These are phyloP conservation scores for Neurospora sp. DNA, from an alignment of 495 filamentous ascomycete species.

Conservation along the genomic window DNA sequence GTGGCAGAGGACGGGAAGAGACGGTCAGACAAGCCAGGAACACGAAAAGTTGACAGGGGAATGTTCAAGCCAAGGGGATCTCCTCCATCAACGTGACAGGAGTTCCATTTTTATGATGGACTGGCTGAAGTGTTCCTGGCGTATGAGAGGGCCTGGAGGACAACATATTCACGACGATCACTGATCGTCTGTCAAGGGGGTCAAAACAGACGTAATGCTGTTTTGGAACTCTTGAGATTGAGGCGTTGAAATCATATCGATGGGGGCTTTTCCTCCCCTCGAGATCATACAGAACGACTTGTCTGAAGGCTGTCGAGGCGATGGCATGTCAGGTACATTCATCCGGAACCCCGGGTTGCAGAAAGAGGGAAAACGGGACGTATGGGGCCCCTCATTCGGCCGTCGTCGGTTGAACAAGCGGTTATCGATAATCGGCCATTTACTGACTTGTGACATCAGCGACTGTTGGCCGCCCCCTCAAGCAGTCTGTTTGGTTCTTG, in stretches of 20 bases:
- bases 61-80: not conserved
- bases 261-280: not conserved
- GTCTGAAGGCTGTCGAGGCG: not conserved
- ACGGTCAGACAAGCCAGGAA: not conserved
- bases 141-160: not conserved
- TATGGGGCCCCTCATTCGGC: not conserved
- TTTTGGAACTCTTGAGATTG: not conserved
- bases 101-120: not conserved
- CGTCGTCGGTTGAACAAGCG: not conserved
- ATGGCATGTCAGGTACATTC: not conserved
- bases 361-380: not conserved
- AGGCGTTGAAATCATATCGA: not conserved
- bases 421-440: not conserved
- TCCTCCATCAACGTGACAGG: not conserved
- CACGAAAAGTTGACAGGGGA: not conserved
- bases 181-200: not conserved
- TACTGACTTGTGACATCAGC: not conserved
- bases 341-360: not conserved
- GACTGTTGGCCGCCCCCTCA: not conserved
- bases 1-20: not conserved
- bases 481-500: not conserved
- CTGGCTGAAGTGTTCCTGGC: not conserved
- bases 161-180: not conserved
- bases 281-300: not conserved
- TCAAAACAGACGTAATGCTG: not conserved